Evolutionary conservation across 768 basidiomycete genomes (phyloP).

Genomic region (Zangia roseola): DNA sequence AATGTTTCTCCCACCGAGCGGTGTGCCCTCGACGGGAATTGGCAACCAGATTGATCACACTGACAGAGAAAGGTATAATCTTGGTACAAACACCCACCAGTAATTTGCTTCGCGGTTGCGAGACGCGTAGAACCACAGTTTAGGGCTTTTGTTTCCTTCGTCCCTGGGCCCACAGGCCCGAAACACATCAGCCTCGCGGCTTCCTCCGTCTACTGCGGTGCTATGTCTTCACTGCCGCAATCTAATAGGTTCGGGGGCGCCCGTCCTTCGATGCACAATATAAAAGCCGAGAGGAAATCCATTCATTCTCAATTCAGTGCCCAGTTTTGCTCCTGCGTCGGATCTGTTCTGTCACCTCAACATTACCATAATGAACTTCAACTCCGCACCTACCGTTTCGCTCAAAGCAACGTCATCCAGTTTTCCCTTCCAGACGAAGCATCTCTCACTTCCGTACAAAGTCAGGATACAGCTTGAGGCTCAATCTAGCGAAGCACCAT

Average conservation of each 20-base stretch:
- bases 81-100: constrained; percentile 5
- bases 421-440: constrained; percentile 40
- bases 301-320: not conserved
- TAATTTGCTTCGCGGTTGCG: constrained; percentile 14
- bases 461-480: constrained; percentile 34
- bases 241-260: constrained; percentile 2
- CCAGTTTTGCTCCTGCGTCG: not conserved
- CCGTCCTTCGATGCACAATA: constrained; percentile 12
- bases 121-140: constrained; percentile 11
- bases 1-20: constrained; percentile 17
- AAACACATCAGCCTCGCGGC: constrained; percentile 9
- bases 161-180: constrained; percentile 19
- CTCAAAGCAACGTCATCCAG: constrained; percentile 35
- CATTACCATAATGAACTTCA: constrained; percentile 22
- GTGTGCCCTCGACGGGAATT: constrained; percentile 3
- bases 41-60: not conserved
- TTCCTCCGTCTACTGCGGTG: constrained; percentile 13
- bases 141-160: constrained; percentile 17
- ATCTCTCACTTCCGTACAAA: constrained; percentile 32
- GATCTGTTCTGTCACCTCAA: not conserved
- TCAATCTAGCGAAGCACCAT: constrained; percentile 27
- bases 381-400: constrained; percentile 30
- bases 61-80: constrained; percentile 5
- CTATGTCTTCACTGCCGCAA: constrained; percentile 3
- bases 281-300: constrained; percentile 16